Base-by-base conservation (phyloP, 2,329 filamentous ascomycete species). In the Dactylellina leptospora region DNA sequence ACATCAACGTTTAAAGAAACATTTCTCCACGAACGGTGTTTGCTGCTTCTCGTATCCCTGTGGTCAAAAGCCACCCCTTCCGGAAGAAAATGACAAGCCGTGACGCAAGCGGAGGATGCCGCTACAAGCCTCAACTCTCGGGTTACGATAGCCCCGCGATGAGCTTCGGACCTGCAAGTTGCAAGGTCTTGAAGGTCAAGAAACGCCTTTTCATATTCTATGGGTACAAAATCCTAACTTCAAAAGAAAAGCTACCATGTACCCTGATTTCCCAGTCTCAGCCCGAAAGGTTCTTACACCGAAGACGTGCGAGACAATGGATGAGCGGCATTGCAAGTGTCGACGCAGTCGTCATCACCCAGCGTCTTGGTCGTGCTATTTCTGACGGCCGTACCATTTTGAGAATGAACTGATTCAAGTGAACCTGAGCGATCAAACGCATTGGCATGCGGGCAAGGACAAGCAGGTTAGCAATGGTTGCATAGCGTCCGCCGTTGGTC, bases 361-460 rank as follows among this genome's bases (percentile, higher is more conserved):
- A 56, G 36, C 42, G 38, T 27, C 33, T 44, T 55, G 45, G 38
- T 25, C 25, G 30, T 44, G 40, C 54, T 45, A 28, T 23, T 60
- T 60, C 27, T 23, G 27, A 13, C 13, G 16, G 28, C 27, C 40
- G 40, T 23, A 54, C 44, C 30, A 54, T 33, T 71, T 63, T 44
- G 58, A 63, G 44, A 71, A 55, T 20, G 27, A 27, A 33, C 30
- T 23, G 36, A 54, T 44, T 53, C 47, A 13, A 42, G n/a, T 53
- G 58, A 55, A 55, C 50, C 55, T 60, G 56, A 71, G 27, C 58
- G 42, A 64, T 54, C 59, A 58, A 72, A 58, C 54, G 47, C 54
- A 64, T 64, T 63, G 58, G 64, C 64, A 70, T 70, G 64, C 56
- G 50, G 64, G 42, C 66, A 71, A 71, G 66, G 66, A 63, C 68